Evolutionary conservation across 306 rosid genomes (phyloP).

Genomic region (Albizia julibrissin): DNA sequence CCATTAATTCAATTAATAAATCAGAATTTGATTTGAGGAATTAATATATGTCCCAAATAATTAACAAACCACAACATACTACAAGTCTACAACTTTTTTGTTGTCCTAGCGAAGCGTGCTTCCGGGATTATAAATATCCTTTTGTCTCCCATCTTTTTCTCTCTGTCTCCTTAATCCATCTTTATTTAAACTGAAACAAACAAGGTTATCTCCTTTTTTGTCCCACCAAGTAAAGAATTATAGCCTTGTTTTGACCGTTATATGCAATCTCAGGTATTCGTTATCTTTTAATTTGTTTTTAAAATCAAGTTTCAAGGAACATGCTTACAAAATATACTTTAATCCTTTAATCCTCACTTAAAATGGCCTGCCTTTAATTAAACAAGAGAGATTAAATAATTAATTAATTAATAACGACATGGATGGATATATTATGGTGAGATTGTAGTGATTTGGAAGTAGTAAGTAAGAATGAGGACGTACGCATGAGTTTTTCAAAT

Average conservation of each 20-base stretch:
- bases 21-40: neutral
- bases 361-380: neutral
- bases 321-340: neutral
- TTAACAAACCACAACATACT: too few species aligned
- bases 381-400: neutral
- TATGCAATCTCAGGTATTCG: too few species aligned
- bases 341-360: neutral
- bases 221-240: neutral
- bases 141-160: slow-evolving; percentile 8
- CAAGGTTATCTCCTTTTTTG: neutral
- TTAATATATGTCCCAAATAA: neutral
- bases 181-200: neutral
- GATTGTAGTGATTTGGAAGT: neutral
- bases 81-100: neutral
- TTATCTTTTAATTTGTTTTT: neutral
- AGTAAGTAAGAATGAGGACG: neutral
- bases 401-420: neutral
- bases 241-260: neutral
- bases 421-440: neutral
- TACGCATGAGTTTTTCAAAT: neutral
- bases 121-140: neutral
- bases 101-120: neutral
- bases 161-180: neutral
- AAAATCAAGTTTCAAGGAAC: neutral
- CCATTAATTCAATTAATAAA: neutral